Percentiles rank a stretch among this genome's conserved stretches.
phyloP scores from a whole-genome alignment of 139 green algal genomes.

The Limnomonas spitsbergensis region DNA sequence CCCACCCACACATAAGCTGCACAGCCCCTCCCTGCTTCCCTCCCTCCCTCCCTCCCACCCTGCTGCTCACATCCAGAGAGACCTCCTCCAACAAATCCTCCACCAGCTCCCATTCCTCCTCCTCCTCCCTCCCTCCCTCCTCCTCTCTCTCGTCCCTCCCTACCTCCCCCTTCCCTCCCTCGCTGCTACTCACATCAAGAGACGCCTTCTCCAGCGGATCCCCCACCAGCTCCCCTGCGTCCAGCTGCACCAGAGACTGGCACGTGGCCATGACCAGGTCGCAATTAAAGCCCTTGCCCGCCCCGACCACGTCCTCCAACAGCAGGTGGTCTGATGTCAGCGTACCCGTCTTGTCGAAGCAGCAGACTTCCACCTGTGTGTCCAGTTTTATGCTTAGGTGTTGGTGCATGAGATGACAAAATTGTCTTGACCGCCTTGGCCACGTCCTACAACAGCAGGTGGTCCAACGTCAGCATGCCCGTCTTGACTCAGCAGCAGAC shows the following conservation, averaged over 20 bases:
- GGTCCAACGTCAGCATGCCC: too few species aligned
- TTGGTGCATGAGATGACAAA: too few species aligned
- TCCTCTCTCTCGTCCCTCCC: not conserved
- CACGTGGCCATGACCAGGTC: conserved; percentile 71
- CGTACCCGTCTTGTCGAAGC: conserved; percentile 99
- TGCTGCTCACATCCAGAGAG: too few species aligned
- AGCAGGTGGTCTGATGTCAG: conserved; percentile 92
- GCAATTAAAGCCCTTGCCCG: not conserved
- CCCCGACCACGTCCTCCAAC: conserved; percentile 61
- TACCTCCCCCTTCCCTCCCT: not conserved
- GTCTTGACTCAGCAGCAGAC: too few species aligned
- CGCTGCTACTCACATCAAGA: conserved; percentile 50
- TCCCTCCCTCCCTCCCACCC: too few species aligned
- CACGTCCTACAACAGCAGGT: not conserved
- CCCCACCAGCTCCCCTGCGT: conserved; percentile 61
- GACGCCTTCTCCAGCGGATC: conserved; percentile 83
- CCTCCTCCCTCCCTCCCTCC: not conserved
- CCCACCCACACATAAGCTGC: too few species aligned
- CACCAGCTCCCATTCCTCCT: not conserved
- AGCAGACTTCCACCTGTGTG: conserved; percentile 85
- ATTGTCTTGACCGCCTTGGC: too few species aligned
- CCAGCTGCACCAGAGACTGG: conserved; percentile 76
- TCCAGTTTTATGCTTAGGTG: too few species aligned
- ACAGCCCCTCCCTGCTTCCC: too few species aligned
- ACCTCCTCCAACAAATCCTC: too few species aligned